Conservation (phyloP, 2,329 filamentous ascomycete species). For the Chalaropsis ovoidea region DNA sequence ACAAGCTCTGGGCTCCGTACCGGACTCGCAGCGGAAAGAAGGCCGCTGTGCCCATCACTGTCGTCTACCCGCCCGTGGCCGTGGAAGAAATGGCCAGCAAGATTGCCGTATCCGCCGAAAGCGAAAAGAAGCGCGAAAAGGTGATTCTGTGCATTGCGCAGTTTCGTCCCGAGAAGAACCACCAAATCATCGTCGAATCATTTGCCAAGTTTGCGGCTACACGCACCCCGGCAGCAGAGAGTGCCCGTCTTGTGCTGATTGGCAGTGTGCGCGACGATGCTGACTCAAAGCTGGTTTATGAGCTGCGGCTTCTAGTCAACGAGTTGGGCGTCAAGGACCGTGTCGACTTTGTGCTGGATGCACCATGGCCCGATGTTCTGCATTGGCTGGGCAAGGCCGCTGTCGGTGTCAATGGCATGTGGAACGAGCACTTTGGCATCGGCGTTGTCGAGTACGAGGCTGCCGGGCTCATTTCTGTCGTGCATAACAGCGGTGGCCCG, state of each 20-base stretch:
- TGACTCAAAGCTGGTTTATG: constrained; percentile 75
- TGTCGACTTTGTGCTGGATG: constrained; percentile 83
- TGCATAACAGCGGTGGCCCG: constrained; percentile 86
- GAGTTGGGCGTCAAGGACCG: constrained; percentile 74
- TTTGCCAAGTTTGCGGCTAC: constrained; percentile 66
- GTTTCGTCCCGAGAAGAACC: constrained; percentile 96
- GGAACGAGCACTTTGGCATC: constrained; percentile 99
- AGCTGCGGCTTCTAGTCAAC: constrained; percentile 73
- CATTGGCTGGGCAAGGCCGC: constrained; percentile 65
- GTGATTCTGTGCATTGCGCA: constrained; percentile 88
- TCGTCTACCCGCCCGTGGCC: constrained; percentile 86
- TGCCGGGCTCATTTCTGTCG: constrained; percentile 82
- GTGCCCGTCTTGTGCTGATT: constrained; percentile 66
- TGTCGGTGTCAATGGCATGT: constrained; percentile 95
- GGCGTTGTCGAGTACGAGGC: constrained; percentile 97
- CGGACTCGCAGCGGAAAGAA: constrained; percentile 36
- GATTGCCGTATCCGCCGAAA: constrained; percentile 59
- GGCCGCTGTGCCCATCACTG: constrained; percentile 48
- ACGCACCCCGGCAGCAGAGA: constrained; percentile 41
- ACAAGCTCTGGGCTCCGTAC: constrained; percentile 62
- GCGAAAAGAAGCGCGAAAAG: constrained; percentile 58
- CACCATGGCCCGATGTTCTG: constrained; percentile 77
- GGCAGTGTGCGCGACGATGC: constrained; percentile 82
- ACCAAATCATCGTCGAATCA: constrained; percentile 71
- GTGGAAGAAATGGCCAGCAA: constrained; percentile 71